phyloP scores from a whole-genome alignment of 2,329 filamentous ascomycete genomes.

The Monosporascus cannonballus region DNA sequence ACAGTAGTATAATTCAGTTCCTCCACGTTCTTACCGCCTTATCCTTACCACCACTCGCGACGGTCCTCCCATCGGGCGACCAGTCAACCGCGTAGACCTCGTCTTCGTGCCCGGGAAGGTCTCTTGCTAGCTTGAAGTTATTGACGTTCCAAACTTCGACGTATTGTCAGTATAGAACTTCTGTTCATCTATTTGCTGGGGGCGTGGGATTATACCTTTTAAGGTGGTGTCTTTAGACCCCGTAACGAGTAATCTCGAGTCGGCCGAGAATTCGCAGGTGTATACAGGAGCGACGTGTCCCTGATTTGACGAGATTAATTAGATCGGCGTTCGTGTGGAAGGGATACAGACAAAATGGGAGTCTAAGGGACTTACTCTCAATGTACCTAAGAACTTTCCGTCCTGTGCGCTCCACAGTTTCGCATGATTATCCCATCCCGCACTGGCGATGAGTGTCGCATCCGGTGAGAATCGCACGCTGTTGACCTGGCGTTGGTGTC shows the following conservation, averaged over 20 bases:
- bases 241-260: conserved; percentile 74
- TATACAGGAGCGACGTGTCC: conserved; percentile 68
- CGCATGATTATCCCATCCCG: conserved; percentile 89
- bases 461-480: conserved; percentile 93
- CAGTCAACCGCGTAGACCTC: conserved; percentile 94
- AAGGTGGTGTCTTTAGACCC: conserved; percentile 88
- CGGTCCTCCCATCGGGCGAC: conserved; percentile 83
- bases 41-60: conserved; percentile 89
- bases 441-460: conserved; percentile 78
- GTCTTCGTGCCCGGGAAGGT: conserved; percentile 85
- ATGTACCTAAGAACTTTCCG: conserved; percentile 75
- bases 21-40: conserved; percentile 67
- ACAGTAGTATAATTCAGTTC: conserved; percentile 36
- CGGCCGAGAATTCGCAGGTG: conserved; percentile 85
- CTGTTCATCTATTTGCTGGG: conserved; percentile 1
- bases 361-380: conserved; percentile 51
- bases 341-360: background rate
- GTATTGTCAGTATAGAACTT: background rate
- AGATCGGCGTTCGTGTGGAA: background rate
- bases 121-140: conserved; percentile 70
- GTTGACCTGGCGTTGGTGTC: conserved; percentile 95
- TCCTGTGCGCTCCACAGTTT: conserved; percentile 79
- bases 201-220: conserved; percentile 39
- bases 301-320: conserved; percentile 1
- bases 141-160: conserved; percentile 74